phyloP scores from a whole-genome alignment of 495 filamentous ascomycete species.

The Talaromyces ruber region DNA sequence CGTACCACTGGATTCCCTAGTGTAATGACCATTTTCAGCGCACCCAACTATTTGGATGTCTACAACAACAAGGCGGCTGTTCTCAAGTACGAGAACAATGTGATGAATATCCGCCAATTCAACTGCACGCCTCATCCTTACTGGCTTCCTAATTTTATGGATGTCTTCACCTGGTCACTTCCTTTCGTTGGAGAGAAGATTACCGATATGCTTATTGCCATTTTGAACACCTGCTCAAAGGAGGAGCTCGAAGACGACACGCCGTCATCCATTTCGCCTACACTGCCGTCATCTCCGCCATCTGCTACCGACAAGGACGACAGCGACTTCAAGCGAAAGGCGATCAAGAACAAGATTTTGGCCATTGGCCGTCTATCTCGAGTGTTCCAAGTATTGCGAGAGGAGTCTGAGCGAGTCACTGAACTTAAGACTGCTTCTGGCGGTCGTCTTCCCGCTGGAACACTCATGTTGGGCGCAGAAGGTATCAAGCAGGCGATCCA shows the following conservation, averaged over 20 bases:
- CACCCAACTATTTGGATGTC: constrained; percentile 97
- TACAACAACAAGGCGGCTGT: constrained; percentile 99
- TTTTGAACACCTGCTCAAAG: constrained; percentile 95
- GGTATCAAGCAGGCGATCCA: constrained; percentile 99
- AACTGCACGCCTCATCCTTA: constrained; percentile 99
- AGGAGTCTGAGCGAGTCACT: constrained; percentile 93
- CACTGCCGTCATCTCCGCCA: constrained; percentile 63
- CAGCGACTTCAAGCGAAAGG: constrained; percentile 83
- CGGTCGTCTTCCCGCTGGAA: constrained; percentile 87
- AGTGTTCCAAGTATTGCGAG: constrained; percentile 96
- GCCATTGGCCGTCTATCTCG: constrained; percentile 94
- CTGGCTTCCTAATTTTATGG: constrained; percentile 99
- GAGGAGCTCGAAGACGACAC: constrained; percentile 89
- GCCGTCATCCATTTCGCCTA: constrained; percentile 48
- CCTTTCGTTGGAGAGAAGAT: constrained; percentile 99
- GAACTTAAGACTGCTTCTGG: constrained; percentile 96
- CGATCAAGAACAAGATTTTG: constrained; percentile 99
- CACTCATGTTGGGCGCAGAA: constrained; percentile 94
- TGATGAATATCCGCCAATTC: constrained; percentile 99
- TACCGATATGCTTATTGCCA: constrained; percentile 98
- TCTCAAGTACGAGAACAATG: constrained; percentile 98
- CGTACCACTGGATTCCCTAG: constrained; percentile 96
- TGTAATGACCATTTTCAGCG: constrained; percentile 99
- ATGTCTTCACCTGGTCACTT: constrained; percentile 98
- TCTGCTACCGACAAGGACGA: constrained; percentile 62